Evolutionary conservation across 805 yeast species (phyloP).

Genomic region (Teunomyces pallodes): DNA sequence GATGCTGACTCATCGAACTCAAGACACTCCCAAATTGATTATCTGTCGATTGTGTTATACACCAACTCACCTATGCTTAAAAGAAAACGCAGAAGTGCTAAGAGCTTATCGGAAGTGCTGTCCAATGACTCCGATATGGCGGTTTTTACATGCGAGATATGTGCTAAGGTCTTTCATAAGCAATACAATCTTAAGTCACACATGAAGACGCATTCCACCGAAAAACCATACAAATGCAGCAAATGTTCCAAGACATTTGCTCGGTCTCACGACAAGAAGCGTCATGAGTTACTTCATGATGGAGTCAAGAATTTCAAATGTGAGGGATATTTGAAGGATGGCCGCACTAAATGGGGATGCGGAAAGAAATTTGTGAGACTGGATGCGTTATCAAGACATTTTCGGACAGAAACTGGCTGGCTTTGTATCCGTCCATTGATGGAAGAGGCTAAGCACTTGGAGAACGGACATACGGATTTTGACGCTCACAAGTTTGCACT

Average conservation of each 20-base stretch:
- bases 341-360: constrained; percentile 69
- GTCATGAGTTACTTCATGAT: constrained; percentile 74
- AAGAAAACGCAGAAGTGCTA: constrained; percentile 12
- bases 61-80: constrained; percentile 31
- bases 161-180: constrained; percentile 46
- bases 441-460: constrained; percentile 48
- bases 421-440: constrained; percentile 63
- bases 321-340: constrained; percentile 57
- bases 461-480: background rate
- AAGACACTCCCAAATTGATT: constrained; percentile 23
- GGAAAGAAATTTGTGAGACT: constrained; percentile 71
- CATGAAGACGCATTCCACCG: constrained; percentile 57
- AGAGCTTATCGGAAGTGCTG: constrained; percentile 5
- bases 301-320: constrained; percentile 72
- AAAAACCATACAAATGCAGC: constrained; percentile 65
- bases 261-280: constrained; percentile 69
- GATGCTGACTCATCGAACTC: constrained; percentile 2
- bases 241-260: constrained; percentile 70
- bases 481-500: background rate
- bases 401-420: constrained; percentile 73
- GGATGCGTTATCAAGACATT: constrained; percentile 75
- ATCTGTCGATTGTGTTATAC: constrained; percentile 32
- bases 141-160: constrained; percentile 37
- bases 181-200: constrained; percentile 51
- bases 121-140: constrained; percentile 5